Evolutionary conservation across 495 filamentous ascomycete species (phyloP), one percentile per base, ranked within the genome.

Genomic region (Xylaria acuta): DNA sequence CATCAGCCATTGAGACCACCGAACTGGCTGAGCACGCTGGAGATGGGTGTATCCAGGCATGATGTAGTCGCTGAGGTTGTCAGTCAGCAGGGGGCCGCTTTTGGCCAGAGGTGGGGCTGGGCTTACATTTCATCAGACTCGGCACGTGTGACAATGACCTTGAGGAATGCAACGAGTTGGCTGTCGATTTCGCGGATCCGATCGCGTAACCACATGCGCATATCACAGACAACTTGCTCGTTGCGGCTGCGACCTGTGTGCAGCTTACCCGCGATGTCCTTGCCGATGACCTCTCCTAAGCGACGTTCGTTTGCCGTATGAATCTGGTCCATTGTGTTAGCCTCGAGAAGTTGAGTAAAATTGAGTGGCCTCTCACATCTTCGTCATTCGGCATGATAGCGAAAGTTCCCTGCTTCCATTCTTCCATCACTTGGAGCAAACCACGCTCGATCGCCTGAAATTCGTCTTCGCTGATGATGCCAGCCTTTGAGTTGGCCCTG

Each of bases 261-360:
- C 71, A 98, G 88, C 84, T 97, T 98, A 6, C 95, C 95, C 2
- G 91, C 94, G 41, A 94, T 91, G 3, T 92, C 87, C 78, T 91
- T 94, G 75, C 95, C 95, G 54, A 98, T 93, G 72, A 97, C 86
- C 84, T 98, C 96, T 49, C 92, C 92, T 27, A 98, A 85, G 41
- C 94, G 88, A 64, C 95, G 90, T 86, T 97, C 94, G 77, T 97
- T 97, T 62, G 94, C 94, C 0, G 94, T 97, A 82, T 97, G 95
- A 73, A 97, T 97, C 36, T 16, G 18, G 43, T 0, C 3, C 16
- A 16, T 0, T 3, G 20, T 14, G 43, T 47, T 43, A 16, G 41
- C 1, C 1, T 43, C 1, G 6, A 16, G 43, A 20, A 18, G 16
- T 14, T 12, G 14, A 43, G 12, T 18, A 3, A 43, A 43, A 43